Evolutionary conservation across 768 basidiomycete species (phyloP).

Genomic region (Lactarius akahatsu): DNA sequence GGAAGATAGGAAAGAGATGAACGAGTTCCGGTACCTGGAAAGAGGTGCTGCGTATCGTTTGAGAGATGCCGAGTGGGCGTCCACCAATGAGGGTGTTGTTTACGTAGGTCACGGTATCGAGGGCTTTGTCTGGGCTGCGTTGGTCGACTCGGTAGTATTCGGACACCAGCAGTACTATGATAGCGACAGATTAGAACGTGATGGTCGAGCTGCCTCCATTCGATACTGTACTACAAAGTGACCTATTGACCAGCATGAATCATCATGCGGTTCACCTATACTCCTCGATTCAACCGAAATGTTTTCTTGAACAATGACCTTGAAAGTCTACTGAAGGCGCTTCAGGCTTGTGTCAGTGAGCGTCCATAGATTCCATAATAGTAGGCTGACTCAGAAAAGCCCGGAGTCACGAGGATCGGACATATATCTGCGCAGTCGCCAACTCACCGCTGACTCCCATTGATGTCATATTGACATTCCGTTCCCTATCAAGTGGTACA

Average conservation of each 20-base stretch:
- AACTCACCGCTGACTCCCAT: too few species aligned
- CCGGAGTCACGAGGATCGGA: background rate
- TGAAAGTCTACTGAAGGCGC: too few species aligned
- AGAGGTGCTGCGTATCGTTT: background rate
- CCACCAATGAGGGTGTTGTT: background rate
- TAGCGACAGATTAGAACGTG: background rate
- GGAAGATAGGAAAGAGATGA: background rate
- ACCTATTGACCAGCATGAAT: background rate
- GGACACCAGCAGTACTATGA: background rate
- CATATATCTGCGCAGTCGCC: too few species aligned
- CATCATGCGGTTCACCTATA: background rate
- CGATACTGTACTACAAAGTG: background rate
- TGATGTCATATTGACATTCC: too few species aligned
- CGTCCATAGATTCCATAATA: too few species aligned
- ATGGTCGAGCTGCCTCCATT: background rate
- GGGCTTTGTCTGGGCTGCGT: background rate
- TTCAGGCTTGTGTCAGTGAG: too few species aligned
- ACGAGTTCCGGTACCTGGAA: background rate
- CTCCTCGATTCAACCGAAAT: background rate
- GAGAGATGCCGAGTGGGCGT: background rate
- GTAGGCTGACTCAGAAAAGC: background rate
- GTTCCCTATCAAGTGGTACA: too few species aligned
- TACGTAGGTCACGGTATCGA: background rate
- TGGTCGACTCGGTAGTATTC: background rate
- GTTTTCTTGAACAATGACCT: background rate